Conservation (phyloP, 768 basidiomycete species). For the Auriscalpium vulgare region DNA sequence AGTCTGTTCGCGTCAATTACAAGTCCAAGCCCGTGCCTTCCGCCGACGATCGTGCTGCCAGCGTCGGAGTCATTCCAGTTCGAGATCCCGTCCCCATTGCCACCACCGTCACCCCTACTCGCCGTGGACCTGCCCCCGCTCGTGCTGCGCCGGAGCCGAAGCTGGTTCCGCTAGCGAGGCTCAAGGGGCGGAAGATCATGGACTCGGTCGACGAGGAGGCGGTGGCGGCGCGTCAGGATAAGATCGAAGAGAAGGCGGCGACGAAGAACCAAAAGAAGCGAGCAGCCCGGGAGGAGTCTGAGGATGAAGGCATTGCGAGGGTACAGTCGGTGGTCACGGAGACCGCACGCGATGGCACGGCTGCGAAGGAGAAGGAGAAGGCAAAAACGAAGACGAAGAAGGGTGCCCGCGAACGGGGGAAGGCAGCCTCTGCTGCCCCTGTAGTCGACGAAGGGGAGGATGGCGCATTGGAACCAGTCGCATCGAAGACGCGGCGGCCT, state of each 20-base stretch:
- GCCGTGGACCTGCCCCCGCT: neutral
- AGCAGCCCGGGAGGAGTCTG: neutral
- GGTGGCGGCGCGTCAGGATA: neutral
- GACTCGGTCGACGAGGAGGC: constrained; percentile 5
- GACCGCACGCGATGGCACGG: neutral
- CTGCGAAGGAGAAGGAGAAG: neutral
- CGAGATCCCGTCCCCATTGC: neutral
- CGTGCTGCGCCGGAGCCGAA: constrained; percentile 13
- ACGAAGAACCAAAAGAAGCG: neutral
- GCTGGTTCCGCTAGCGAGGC: constrained; percentile 11
- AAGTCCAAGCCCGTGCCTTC: neutral
- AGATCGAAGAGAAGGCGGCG: neutral
- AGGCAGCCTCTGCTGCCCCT: neutral
- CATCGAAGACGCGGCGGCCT: neutral
- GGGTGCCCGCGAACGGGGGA: neutral
- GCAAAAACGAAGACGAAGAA: neutral
- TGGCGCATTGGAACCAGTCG: neutral
- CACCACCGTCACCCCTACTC: neutral
- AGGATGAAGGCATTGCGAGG: neutral
- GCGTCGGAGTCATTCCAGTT: neutral
- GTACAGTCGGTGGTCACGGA: neutral
- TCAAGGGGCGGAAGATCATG: constrained; percentile 6
- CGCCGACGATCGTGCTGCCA: neutral
- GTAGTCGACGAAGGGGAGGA: neutral
- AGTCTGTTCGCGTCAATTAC: constrained; percentile 2